Conservation (phyloP, 768 basidiomycete genomes). For the Chalciporus chontae region DNA sequence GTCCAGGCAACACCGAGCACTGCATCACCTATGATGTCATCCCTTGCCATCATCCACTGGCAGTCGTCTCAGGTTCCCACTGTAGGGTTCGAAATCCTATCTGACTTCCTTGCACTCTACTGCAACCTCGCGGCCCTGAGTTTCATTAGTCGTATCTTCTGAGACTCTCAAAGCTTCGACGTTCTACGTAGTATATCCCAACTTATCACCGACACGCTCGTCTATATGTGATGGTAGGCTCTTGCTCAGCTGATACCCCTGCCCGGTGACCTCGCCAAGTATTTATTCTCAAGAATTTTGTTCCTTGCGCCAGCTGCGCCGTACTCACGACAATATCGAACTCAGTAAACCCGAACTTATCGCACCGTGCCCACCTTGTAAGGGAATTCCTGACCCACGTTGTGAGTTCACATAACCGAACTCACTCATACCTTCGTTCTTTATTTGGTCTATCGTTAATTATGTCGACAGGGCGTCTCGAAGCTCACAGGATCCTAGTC, state of each 20-base stretch:
- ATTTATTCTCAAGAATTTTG: too few relatives aligned
- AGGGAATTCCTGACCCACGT: not conserved
- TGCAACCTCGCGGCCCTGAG: too few relatives aligned
- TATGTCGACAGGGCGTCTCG: not conserved
- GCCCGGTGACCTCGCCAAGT: not conserved
- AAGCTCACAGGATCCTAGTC: not conserved
- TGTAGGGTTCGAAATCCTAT: too few relatives aligned
- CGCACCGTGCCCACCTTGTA: not conserved
- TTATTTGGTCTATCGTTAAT: not conserved
- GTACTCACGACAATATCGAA: not conserved
- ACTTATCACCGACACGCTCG: too few relatives aligned
- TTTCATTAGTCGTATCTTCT: too few relatives aligned
- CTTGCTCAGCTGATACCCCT: too few relatives aligned
- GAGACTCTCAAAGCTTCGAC: not conserved
- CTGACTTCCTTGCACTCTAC: too few relatives aligned
- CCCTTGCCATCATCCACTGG: not conserved
- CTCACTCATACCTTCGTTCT: too few relatives aligned
- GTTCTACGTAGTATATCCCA: not conserved
- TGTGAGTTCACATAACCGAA: too few relatives aligned
- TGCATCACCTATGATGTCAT: not conserved
- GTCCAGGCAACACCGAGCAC: constrained; percentile 2
- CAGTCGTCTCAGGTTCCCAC: too few relatives aligned
- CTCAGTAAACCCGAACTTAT: not conserved
- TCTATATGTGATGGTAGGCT: too few relatives aligned
- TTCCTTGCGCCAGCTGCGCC: not conserved